Conservation (phyloP, 768 basidiomycete genomes). For the Kwoniella europaea region DNA sequence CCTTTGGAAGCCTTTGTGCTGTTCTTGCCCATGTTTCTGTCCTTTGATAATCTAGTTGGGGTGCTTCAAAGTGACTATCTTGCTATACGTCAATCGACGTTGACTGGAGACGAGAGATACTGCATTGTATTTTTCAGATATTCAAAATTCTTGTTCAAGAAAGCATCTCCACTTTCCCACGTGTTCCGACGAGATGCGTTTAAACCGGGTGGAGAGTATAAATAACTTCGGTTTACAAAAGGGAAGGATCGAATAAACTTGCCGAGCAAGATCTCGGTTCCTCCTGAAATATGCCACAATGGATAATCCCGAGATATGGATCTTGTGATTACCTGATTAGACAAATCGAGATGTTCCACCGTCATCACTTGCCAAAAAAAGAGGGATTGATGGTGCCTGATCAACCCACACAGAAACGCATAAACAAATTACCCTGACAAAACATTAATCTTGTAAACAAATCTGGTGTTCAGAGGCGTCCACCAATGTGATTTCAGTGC, state of each 20-base stretch:
- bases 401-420: slow-evolving; percentile 10
- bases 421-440: slow-evolving; percentile 9
- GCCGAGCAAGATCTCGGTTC: background rate
- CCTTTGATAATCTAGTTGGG: no score
- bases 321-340: background rate
- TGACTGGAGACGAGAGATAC: no score
- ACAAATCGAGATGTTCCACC: background rate
- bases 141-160: slow-evolving; percentile 1
- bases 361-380: background rate
- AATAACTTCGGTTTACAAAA: background rate
- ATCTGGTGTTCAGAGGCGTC: slow-evolving; percentile 4
- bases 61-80: no score
- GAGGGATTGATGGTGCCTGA: slow-evolving; percentile 24
- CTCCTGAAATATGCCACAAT: background rate
- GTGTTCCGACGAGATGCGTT: background rate
- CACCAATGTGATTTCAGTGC: background rate
- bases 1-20: slow-evolving; percentile 24
- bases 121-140: background rate
- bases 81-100: no score
- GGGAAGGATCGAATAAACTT: background rate
- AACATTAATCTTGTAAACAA: slow-evolving; percentile 14
- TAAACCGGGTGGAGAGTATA: background rate
- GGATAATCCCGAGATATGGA: slow-evolving; percentile 2
- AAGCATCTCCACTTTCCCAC: slow-evolving; percentile 7
- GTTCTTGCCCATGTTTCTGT: slow-evolving; percentile 29